phyloP scores from a whole-genome alignment of 2,329 filamentous ascomycete genomes.

The Pseudocercospora musae region DNA sequence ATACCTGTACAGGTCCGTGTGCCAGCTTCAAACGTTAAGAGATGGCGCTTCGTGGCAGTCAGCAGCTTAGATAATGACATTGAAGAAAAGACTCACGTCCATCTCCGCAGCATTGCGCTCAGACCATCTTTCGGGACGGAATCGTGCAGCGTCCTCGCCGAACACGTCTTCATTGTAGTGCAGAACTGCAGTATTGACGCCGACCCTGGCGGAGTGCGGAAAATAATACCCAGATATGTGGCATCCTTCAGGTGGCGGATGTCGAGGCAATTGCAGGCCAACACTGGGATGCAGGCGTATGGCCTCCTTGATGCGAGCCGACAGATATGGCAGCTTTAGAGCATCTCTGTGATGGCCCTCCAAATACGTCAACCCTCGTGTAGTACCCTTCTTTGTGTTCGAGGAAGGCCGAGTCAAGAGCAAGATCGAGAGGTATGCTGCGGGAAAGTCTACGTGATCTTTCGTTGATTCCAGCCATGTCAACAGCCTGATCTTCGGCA shows the following conservation, averaged over 20 bases:
- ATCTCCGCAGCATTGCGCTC: background rate
- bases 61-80: background rate
- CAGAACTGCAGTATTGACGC: background rate
- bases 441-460: too few species aligned
- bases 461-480: too few species aligned
- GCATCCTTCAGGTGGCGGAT: background rate
- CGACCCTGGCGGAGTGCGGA: background rate
- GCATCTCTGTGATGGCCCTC: background rate
- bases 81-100: background rate
- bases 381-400: background rate
- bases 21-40: background rate
- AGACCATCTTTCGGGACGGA: background rate
- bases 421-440: background rate
- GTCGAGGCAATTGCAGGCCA: background rate
- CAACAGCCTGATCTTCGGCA: too few species aligned
- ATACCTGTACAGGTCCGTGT: background rate
- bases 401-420: background rate
- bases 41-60: background rate
- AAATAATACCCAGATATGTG: background rate
- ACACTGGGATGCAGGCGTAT: background rate
- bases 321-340: background rate
- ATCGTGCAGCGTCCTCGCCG: background rate
- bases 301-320: background rate
- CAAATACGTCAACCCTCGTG: background rate
- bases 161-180: background rate